Conservation (phyloP, 495 filamentous ascomycete species). For the Penicillium egyptiacum region DNA sequence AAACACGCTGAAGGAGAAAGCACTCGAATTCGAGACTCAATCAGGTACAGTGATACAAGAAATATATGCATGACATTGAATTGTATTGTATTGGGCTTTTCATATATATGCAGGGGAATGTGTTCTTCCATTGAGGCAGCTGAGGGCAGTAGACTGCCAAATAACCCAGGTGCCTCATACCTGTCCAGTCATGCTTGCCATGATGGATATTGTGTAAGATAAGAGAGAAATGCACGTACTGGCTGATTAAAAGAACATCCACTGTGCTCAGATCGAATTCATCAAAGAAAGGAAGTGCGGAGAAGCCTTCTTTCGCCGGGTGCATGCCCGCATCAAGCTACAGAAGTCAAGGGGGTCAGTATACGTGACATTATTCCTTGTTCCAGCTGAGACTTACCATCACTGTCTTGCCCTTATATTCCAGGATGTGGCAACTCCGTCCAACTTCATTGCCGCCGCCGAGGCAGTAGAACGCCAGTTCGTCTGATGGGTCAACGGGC, state of each 20-base stretch:
- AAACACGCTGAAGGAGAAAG: neutral
- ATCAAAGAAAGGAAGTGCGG: constrained; percentile 93
- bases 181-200: constrained; percentile 5
- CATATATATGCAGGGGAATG: constrained; percentile 31
- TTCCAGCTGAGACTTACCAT: constrained; percentile 68
- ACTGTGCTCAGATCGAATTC: constrained; percentile 97
- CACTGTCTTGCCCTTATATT: constrained; percentile 98
- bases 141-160: constrained; percentile 4
- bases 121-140: neutral
- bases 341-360: constrained; percentile 21
- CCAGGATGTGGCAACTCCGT: constrained; percentile 93
- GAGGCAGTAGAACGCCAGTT: constrained; percentile 88
- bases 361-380: neutral
- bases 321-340: constrained; percentile 97
- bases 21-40: neutral
- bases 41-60: constrained; percentile 28
- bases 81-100: constrained; percentile 38
- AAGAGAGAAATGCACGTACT: constrained; percentile 63
- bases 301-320: constrained; percentile 93
- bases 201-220: neutral
- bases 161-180: constrained; percentile 8
- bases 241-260: constrained; percentile 94
- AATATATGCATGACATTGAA: constrained; percentile 23
- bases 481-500: constrained; percentile 76
- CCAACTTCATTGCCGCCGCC: constrained; percentile 97